Evolutionary conservation across 2,329 filamentous ascomycete species (phyloP).

Genomic region (Dothistroma septosporum): DNA sequence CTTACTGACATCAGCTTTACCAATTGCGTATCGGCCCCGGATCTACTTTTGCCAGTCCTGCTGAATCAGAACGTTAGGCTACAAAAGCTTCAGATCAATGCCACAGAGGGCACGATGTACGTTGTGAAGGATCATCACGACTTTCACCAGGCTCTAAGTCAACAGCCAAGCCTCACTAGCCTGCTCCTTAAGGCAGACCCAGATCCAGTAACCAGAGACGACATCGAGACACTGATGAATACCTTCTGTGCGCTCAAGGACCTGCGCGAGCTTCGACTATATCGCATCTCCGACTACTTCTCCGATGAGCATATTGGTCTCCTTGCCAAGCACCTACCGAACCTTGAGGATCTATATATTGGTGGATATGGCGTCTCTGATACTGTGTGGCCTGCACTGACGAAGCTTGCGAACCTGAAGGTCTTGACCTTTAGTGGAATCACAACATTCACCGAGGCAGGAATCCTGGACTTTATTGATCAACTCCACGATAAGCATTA

Average conservation of each 20-base stretch:
- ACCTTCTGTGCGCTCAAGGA: slow-evolving; percentile 51
- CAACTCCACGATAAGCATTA: slow-evolving; percentile 40
- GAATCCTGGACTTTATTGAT: slow-evolving; percentile 46
- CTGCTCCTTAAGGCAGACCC: slow-evolving; percentile 47
- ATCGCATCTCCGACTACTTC: slow-evolving; percentile 51
- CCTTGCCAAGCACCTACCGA: slow-evolving; percentile 44
- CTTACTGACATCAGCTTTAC: slow-evolving; percentile 51
- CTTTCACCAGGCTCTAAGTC: slow-evolving; percentile 52
- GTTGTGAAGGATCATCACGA: slow-evolving; percentile 45
- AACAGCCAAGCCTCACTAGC: slow-evolving; percentile 47
- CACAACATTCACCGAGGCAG: slow-evolving; percentile 52
- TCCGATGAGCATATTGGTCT: slow-evolving; percentile 47
- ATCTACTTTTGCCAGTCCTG: slow-evolving; percentile 51
- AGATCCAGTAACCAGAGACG: slow-evolving; percentile 44
- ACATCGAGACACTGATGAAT: slow-evolving; percentile 48
- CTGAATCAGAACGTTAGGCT: slow-evolving; percentile 47
- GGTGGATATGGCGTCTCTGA: slow-evolving; percentile 53
- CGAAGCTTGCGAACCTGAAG: slow-evolving; percentile 48
- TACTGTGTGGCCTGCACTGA: slow-evolving; percentile 44
- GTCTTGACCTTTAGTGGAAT: slow-evolving; percentile 52
- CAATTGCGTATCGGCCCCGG: slow-evolving; percentile 50
- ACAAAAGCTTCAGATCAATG: slow-evolving; percentile 44
- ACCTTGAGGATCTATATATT: slow-evolving; percentile 56
- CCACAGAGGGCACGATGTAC: slow-evolving; percentile 42
- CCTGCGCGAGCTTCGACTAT: slow-evolving; percentile 52